Evolutionary conservation across 2,329 filamentous ascomycete species (phyloP).

Genomic region (Annulohypoxylon truncatum): DNA sequence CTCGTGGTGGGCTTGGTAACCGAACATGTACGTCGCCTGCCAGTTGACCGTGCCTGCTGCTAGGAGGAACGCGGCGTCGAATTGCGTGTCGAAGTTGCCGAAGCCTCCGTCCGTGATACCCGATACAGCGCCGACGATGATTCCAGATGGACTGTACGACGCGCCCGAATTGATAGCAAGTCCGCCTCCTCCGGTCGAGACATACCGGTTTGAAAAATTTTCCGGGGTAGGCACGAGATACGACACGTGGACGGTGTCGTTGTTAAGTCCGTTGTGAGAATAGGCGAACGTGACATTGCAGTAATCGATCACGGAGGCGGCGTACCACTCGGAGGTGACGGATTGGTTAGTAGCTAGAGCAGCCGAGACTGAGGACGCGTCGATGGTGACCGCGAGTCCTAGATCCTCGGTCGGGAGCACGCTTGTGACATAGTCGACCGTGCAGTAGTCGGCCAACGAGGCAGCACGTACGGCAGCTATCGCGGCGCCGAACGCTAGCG

Average conservation of each 20-base stretch:
- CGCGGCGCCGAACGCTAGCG: slow-evolving; percentile 8
- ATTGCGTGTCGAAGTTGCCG: slow-evolving; percentile 57
- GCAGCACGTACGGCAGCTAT: slow-evolving; percentile 9
- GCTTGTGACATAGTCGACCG: slow-evolving; percentile 34
- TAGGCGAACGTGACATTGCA: slow-evolving; percentile 45
- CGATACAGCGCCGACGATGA: slow-evolving; percentile 57
- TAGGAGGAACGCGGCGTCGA: slow-evolving; percentile 52
- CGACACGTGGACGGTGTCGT: slow-evolving; percentile 41
- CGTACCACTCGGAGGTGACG: slow-evolving; percentile 46
- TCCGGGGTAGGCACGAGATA: slow-evolving; percentile 42
- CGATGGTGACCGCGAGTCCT: slow-evolving; percentile 46
- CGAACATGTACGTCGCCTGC: slow-evolving; percentile 53
- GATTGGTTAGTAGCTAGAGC: slow-evolving; percentile 50
- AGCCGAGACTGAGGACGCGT: slow-evolving; percentile 46
- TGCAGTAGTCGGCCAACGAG: slow-evolving; percentile 36
- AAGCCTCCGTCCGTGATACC: slow-evolving; percentile 64
- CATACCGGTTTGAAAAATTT: slow-evolving; percentile 43
- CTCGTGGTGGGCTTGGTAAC: slow-evolving; percentile 53
- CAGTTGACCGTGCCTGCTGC: slow-evolving; percentile 55
- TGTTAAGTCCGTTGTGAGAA: slow-evolving; percentile 39
- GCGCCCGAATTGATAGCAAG: slow-evolving; percentile 51
- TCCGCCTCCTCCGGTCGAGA: slow-evolving; percentile 52
- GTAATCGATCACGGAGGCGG: slow-evolving; percentile 37
- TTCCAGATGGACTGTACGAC: slow-evolving; percentile 47
- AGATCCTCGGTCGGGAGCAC: slow-evolving; percentile 42